Percentiles rank a stretch among this genome's conserved stretches.
Evolutionary conservation across 148 eudicot species (phyloP).

Genomic region (Silene uniflora): DNA sequence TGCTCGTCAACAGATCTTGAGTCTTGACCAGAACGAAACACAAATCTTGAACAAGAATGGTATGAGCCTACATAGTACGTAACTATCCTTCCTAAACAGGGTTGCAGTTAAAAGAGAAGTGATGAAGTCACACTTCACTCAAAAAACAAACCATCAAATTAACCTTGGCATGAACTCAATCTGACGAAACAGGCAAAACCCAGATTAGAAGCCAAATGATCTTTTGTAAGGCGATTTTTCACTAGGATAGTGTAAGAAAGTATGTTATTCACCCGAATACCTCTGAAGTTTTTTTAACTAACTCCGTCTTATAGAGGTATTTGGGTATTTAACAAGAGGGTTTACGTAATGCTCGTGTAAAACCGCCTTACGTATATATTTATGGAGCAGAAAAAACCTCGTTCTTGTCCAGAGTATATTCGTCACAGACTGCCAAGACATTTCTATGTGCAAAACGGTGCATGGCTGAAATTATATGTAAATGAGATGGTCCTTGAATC

Average conservation of each 20-base stretch:
- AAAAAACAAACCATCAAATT: slow-evolving; percentile 14
- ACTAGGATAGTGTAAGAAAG: no score
- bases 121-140: slow-evolving; percentile 15
- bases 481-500: no score
- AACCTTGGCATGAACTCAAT: no score
- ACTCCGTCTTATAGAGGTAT: no score
- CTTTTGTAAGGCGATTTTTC: no score
- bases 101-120: slow-evolving; percentile 14
- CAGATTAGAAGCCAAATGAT: not conserved
- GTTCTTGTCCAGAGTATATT: not conserved
- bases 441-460: slow-evolving; percentile 19
- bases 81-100: slow-evolving; percentile 25
- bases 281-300: no score
- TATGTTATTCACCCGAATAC: no score
- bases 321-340: no score
- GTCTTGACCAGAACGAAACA: slow-evolving; percentile 8
- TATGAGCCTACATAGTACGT: slow-evolving; percentile 3
- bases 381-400: not conserved
- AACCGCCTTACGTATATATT: no score
- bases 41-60: slow-evolving; percentile 28
- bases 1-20: not conserved
- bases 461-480: no score
- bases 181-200: not conserved
- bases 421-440: not conserved
- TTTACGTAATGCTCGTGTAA: no score